A percentile compares a stretch with the other conserved stretches of the same genome.
Conservation (phyloP, 2,329 filamentous ascomycete species). For the Didymella pinodella region DNA sequence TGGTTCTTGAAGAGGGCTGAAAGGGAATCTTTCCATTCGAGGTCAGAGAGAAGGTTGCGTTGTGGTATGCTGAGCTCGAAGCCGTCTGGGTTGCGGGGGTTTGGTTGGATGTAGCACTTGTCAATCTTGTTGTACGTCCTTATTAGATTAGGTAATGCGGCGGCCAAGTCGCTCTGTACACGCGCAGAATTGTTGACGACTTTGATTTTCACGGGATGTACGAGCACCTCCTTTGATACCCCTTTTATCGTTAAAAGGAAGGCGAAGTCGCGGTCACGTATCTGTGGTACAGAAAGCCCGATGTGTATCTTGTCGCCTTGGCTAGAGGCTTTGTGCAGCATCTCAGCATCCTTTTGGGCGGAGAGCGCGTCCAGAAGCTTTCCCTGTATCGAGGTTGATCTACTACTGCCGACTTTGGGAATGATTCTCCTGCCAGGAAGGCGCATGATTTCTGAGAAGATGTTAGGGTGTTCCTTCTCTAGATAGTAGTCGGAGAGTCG, state of each 20-base stretch:
- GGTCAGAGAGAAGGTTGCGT: slow-evolving; percentile 28
- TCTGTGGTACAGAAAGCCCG: slow-evolving; percentile 37
- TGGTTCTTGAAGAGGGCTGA: slow-evolving; percentile 28
- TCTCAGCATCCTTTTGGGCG: slow-evolving; percentile 37
- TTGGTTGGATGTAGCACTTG: slow-evolving; percentile 33
- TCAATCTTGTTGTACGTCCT: slow-evolving; percentile 16
- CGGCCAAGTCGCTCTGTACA: background rate
- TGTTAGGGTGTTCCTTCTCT: slow-evolving; percentile 36
- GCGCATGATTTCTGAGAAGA: slow-evolving; percentile 33
- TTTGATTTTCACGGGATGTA: slow-evolving; percentile 23
- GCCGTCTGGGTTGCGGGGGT: slow-evolving; percentile 24
- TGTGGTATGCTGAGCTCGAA: slow-evolving; percentile 35
- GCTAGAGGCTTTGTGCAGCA: slow-evolving; percentile 31
- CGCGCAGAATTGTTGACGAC: slow-evolving; percentile 2
- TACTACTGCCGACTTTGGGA: slow-evolving; percentile 25
- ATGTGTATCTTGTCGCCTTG: slow-evolving; percentile 31
- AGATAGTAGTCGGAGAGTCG: slow-evolving; percentile 34
- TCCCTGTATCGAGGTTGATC: slow-evolving; percentile 22
- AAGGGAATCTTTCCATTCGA: slow-evolving; percentile 36
- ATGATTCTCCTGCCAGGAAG: slow-evolving; percentile 34
- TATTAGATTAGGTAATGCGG: slow-evolving; percentile 22
- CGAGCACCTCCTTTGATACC: slow-evolving; percentile 32
- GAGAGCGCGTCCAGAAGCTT: slow-evolving; percentile 32
- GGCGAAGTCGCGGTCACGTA: slow-evolving; percentile 38
- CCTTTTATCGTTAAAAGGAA: slow-evolving; percentile 32